Evolutionary conservation across 176 grass and related monocot genomes (phyloP), one percentile per base, ranked within the genome.

Genomic region (Typha latifolia): DNA sequence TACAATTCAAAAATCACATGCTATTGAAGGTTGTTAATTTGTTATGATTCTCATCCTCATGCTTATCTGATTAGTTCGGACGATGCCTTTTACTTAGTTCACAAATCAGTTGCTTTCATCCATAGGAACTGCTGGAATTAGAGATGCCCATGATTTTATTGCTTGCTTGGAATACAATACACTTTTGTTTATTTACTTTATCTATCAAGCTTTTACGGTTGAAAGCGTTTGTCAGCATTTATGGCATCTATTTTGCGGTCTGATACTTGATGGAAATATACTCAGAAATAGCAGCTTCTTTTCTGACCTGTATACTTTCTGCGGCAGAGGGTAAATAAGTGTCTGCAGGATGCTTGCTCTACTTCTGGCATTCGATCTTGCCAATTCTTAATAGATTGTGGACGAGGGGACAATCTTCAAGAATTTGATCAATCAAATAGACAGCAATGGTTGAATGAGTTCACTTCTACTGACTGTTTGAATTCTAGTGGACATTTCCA

Each of bases 261-360:
- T 37, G 37, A 43, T 43, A 43, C 37, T 43, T 43, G 7, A 43
- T 43, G 37, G 37, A 43, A 1, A 43, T 43, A 7, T 43, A 43
- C 37, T 43, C 0, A 43, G 1, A 43, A 43, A 2, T 43, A 43
- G 37, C 37, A 43, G 37, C 5, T 43, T 43, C 37, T 43, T 43
- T 43, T 43, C 37, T 43, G 37, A 43, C 37, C 37, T 43, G 1
- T 19, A 2, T 59, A 9, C 14, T 59, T 29, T 86, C 72, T 55
- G 3, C 84, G 70, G 66, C 82, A 97, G 89, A 97, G 94, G 79
- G 85, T 97, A 61, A 97, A 93, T 71, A 85, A 92, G 77, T 97
- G 89, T 70, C 83, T 97, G 26, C 75, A 77, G 37, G 73, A 83
- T 78, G 77, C 86, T 64, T 93, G 94, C 82, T 74, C 66, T 68